phyloP scores from a whole-genome alignment of 257 asterid species.

The Eustoma russellianum region DNA sequence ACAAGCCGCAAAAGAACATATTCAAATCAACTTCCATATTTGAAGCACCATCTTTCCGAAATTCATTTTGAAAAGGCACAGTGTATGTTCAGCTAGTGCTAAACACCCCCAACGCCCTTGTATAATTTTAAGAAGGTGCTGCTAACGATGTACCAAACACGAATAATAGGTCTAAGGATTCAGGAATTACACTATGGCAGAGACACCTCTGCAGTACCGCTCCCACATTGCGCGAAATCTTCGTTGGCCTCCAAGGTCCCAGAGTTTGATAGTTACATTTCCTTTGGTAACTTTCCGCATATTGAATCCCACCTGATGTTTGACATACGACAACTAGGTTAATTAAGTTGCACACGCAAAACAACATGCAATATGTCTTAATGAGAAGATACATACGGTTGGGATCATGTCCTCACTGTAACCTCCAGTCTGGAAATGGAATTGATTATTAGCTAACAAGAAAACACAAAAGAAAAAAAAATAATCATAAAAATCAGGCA shows the following conservation, averaged over 20 bases:
- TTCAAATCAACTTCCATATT: too few species aligned
- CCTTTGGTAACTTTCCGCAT: conserved; percentile 99
- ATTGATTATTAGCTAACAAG: conserved; percentile 7
- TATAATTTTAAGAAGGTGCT: background rate
- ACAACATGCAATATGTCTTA: background rate
- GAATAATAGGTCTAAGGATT: background rate
- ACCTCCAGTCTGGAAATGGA: conserved; percentile 75
- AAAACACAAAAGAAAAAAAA: background rate
- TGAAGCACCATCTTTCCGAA: too few species aligned
- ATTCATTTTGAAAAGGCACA: too few species aligned
- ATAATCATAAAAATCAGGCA: conserved; percentile 3
- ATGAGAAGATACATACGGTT: conserved; percentile 50
- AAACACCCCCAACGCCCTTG: background rate
- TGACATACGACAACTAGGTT: conserved; percentile 7
- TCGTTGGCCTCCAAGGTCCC: conserved; percentile 98
- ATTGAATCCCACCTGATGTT: conserved; percentile 76
- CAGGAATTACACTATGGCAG: conserved; percentile 65
- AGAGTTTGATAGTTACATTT: conserved; percentile 83
- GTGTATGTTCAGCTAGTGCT: too few species aligned
- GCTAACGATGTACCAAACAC: background rate
- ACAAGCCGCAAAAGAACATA: too few species aligned
- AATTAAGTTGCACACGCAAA: conserved; percentile 1
- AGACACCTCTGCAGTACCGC: conserved; percentile 94
- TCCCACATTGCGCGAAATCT: conserved; percentile 98
- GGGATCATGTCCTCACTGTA: conserved; percentile 95